Percentiles rank a stretch among this genome's conserved stretches.
Conservation (phyloP, 805 yeast species). For the Lachancea dasiensis region DNA sequence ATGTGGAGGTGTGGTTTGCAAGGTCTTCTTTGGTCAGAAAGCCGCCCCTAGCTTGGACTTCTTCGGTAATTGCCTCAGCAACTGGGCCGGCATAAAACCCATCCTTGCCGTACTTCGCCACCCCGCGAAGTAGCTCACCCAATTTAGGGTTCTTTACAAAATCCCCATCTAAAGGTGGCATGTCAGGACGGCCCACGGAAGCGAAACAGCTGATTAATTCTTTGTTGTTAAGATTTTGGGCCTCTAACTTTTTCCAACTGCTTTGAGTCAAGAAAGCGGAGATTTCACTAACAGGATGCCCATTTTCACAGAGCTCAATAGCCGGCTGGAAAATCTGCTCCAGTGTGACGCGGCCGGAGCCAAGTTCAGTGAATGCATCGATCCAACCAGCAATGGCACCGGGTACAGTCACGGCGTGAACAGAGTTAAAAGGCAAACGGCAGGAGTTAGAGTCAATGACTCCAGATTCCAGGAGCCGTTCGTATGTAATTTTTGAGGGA, state of each 20-base stretch:
- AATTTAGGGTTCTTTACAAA: slow-evolving; percentile 45
- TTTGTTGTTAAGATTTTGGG: slow-evolving; percentile 25
- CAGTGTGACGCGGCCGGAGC: slow-evolving; percentile 58
- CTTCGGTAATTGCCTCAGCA: slow-evolving; percentile 57
- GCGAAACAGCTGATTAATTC: slow-evolving; percentile 30
- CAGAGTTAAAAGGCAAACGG: slow-evolving; percentile 47
- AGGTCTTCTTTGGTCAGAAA: slow-evolving; percentile 52
- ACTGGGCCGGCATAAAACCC: slow-evolving; percentile 69
- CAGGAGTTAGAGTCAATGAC: slow-evolving; percentile 37
- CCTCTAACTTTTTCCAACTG: slow-evolving; percentile 31
- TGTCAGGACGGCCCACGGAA: slow-evolving; percentile 34
- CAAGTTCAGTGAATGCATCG: slow-evolving; percentile 65
- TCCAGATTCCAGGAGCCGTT: slow-evolving; percentile 36
- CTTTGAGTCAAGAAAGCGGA: slow-evolving; percentile 47
- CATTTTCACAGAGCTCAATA: slow-evolving; percentile 61
- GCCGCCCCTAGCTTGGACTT: slow-evolving; percentile 49
- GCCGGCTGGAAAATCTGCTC: slow-evolving; percentile 58
- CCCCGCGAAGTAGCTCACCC: slow-evolving; percentile 46
- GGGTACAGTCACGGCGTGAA: slow-evolving; percentile 63
- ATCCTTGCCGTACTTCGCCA: slow-evolving; percentile 53
- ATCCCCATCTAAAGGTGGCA: slow-evolving; percentile 55
- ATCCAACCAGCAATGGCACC: slow-evolving; percentile 80
- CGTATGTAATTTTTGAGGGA: slow-evolving; percentile 45
- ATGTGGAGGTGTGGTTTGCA: slow-evolving; percentile 48
- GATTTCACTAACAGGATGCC: slow-evolving; percentile 60